Evolutionary conservation across 805 yeast species (phyloP), one percentile per base, ranked within the genome.

Genomic region (Dipodascopsis uninucleata): DNA sequence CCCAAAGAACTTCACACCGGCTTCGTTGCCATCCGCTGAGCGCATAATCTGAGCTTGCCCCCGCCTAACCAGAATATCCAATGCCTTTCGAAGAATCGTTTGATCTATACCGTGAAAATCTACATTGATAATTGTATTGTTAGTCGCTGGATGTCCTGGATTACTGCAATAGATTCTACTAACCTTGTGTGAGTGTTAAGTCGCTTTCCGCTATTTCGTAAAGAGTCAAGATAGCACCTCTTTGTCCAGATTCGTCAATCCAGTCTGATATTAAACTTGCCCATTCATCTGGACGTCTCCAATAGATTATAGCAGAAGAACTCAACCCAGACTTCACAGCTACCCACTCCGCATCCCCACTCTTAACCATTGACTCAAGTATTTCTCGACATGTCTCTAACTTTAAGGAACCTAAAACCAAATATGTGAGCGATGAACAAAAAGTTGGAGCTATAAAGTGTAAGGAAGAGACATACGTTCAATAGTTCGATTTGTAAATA

Each of bases 141-240:
- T 8, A 28, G 28, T 38, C 12, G 4, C n/a, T 16, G 14, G 28
- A 7, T 5, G 34, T 16, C 9, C 5, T 17, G 32, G 18, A 31
- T 6, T 7, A 12, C 18, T 17, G 34, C 20, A 12, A 12, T 7
- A 9, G 18, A 6, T 5, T 7, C 14, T 10, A n/a, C 28, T 4
- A 31, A 47, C 56, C 52, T 57, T 79, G 78, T 4, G 72, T 69
- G 1, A 61, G 46, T 1, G 77, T 75, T 41, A 75, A 63, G 35
- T 83, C 90, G 41, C 85, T 82, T 45, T 77, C 75, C 0, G 81
- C 70, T 28, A 90, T 62, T 64, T 90, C 97, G 62, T 85, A 88
- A 12, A 88, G 63, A 0, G 97, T 90, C 40, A 90, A 66, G 1
- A 90, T 82, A 1, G 82, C 71, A 4, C 85, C 85, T 42, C 74